Base-by-base conservation (phyloP, 495 filamentous ascomycete genomes). In the Daldinia caldariorum region DNA sequence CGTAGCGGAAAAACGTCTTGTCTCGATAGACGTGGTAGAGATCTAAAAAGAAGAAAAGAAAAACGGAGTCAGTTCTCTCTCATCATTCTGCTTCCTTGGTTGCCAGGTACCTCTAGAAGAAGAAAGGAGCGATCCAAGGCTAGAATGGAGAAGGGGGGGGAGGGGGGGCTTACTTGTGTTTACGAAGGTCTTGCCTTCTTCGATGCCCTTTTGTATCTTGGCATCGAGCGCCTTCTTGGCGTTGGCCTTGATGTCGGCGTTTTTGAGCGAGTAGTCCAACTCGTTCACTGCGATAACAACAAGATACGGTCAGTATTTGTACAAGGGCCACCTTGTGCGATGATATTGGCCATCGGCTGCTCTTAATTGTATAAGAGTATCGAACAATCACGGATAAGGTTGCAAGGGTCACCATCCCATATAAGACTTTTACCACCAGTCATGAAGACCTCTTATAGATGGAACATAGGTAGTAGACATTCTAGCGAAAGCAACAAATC, bases 151-250 rank as follows among this genome's bases (percentile, higher is more conserved):
- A n/a, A n/a, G n/a, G n/a, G n/a, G n/a, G n/a, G 26, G 26, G 3
- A 26, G 26, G 26, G n/a, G 9, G 31, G 18, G 73, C 76, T 67
- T 64, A 79, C 79, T 74, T n/a, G 71, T 39, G 55, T 82, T 77
- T 13, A 83, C 74, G 39, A 61, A 70, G 38, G 56, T 76, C 51
- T 82, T 77, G 47, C 82, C 72, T 68, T 85, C 79, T 56, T 83
- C 81, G 16, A 87, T 69, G 66, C 83, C 79, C 39, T 82, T 85
- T 74, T 82, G 78, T 66, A 79, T 85, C 47, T 82, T 85, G 63
- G 18, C 43, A 16, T 47, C 43, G 4, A 10, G 8, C 1, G 18
- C 43, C 43, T 47, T 22, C 43, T 47, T 47, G 9, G 16, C 18
- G 9, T 75, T 39, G 43, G 56, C 65, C 53, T 65, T 58, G 34